Evolutionary conservation across 2,329 filamentous ascomycete genomes (phyloP).

Genomic region (Colletotrichum limetticola): DNA sequence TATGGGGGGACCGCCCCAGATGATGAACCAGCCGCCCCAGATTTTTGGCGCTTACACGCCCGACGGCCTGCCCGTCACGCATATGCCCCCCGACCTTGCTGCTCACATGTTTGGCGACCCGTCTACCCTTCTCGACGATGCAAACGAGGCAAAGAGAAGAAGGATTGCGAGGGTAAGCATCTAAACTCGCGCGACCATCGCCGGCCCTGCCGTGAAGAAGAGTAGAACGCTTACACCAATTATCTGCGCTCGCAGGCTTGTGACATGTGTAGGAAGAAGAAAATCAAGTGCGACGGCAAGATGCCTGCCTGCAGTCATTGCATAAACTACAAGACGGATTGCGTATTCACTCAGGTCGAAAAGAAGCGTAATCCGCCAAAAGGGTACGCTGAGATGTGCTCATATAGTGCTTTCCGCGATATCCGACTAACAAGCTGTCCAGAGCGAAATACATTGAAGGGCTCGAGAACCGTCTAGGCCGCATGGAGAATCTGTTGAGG

Average conservation of each 20-base stretch:
- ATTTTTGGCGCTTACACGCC: constrained; percentile 73
- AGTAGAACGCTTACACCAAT: constrained; percentile 7
- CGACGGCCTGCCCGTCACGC: constrained; percentile 68
- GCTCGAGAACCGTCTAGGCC: constrained; percentile 90
- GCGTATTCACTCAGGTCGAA: constrained; percentile 96
- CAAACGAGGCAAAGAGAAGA: constrained; percentile 86
- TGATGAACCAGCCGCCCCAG: constrained; percentile 75
- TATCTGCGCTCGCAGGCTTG: constrained; percentile 71
- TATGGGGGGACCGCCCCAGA: constrained; percentile 61
- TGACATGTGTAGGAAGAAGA: constrained; percentile 96
- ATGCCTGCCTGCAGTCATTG: constrained; percentile 95
- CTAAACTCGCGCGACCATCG: background rate
- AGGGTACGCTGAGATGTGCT: constrained; percentile 69
- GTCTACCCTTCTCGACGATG: constrained; percentile 68
- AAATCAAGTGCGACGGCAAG: constrained; percentile 98
- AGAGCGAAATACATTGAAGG: constrained; percentile 98
- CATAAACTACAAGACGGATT: constrained; percentile 97
- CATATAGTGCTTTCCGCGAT: background rate
- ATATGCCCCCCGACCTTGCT: constrained; percentile 66
- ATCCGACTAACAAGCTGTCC: constrained; percentile 12
- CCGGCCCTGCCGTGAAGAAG: background rate
- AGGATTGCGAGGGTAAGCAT: constrained; percentile 81
- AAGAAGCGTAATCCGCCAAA: constrained; percentile 98
- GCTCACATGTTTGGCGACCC: constrained; percentile 71
- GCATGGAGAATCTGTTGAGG: constrained; percentile 92